These are phyloP conservation scores for Debaryomyces maramus DNA, from an alignment of 805 yeast species.

Conservation along the genomic window DNA sequence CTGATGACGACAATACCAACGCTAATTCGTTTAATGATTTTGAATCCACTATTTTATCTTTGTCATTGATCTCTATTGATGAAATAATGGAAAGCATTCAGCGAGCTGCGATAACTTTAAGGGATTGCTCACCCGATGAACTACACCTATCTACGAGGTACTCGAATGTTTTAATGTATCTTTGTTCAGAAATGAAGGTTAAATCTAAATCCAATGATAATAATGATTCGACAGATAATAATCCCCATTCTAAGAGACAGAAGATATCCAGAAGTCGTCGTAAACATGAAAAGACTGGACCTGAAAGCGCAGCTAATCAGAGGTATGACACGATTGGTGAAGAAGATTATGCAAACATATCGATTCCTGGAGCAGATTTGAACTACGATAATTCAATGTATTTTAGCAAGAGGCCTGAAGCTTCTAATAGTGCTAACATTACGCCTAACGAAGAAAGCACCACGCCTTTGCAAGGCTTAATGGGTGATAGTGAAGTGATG, in stretches of 20 bases:
- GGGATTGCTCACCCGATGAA: constrained; percentile 89
- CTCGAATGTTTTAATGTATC: constrained; percentile 71
- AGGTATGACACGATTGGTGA: not conserved
- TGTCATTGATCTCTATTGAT: constrained; percentile 67
- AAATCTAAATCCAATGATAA: constrained; percentile 30
- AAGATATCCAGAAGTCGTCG: not conserved
- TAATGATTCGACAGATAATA: constrained; percentile 3
- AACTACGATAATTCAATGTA: constrained; percentile 2
- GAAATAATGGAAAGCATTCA: constrained; percentile 69
- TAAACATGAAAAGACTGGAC: not conserved
- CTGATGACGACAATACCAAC: constrained; percentile 14
- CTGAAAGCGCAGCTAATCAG: not conserved
- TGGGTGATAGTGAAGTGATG: constrained; percentile 43
- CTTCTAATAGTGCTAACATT: constrained; percentile 6
- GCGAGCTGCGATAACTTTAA: constrained; percentile 66
- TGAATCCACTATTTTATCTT: constrained; percentile 52
- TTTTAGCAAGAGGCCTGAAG: constrained; percentile 1
- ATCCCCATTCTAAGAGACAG: constrained; percentile 2
- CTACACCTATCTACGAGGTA: constrained; percentile 80
- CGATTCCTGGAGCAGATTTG: constrained; percentile 1
- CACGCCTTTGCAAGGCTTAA: constrained; percentile 21
- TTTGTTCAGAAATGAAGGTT: constrained; percentile 72
- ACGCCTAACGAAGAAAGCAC: constrained; percentile 10
- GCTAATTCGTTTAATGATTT: constrained; percentile 25
- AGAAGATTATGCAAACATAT: constrained; percentile 1